Conservation (phyloP, 2,329 filamentous ascomycete species). For the Plenodomus tracheiphilus region DNA sequence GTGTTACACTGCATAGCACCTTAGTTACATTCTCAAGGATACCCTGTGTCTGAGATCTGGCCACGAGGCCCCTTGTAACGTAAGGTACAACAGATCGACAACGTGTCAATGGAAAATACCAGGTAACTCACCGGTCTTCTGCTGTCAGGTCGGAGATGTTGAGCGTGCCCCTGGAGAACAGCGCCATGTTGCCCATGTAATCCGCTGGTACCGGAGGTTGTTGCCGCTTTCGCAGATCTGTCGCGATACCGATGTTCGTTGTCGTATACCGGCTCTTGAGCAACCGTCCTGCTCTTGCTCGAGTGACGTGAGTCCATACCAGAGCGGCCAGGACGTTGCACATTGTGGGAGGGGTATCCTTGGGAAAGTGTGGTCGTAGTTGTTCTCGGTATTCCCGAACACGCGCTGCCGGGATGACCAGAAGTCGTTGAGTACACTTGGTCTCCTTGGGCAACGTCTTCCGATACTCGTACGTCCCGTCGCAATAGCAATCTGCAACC, state of each 20-base stretch:
- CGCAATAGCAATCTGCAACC: slow-evolving; percentile 33
- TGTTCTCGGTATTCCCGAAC: slow-evolving; percentile 33
- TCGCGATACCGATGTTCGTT: slow-evolving; percentile 36
- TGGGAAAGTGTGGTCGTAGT: slow-evolving; percentile 21
- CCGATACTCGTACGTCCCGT: slow-evolving; percentile 29
- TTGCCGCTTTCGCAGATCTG: slow-evolving; percentile 33
- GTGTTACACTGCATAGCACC: slow-evolving; percentile 30
- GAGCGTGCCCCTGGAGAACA: slow-evolving; percentile 34
- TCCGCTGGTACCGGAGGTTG: slow-evolving; percentile 24
- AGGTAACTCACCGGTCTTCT: slow-evolving; percentile 35
- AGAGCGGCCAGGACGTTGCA: slow-evolving; percentile 40
- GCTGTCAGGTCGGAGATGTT: slow-evolving; percentile 27
- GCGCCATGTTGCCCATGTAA: slow-evolving; percentile 40
- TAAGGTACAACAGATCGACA: slow-evolving; percentile 6
- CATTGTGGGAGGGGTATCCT: slow-evolving; percentile 26
- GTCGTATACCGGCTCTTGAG: slow-evolving; percentile 18
- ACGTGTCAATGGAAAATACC: slow-evolving; percentile 4
- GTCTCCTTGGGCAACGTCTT: slow-evolving; percentile 30
- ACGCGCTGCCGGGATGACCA: slow-evolving; percentile 32
- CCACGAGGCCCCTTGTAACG: slow-evolving; percentile 3
- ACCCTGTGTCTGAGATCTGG: slow-evolving; percentile 6
- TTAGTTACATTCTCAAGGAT: slow-evolving; percentile 15
- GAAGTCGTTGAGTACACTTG: slow-evolving; percentile 29
- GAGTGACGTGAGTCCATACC: slow-evolving; percentile 42
- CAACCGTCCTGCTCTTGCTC: slow-evolving; percentile 31